phyloP scores from a whole-genome alignment of 192 early-diverging fungal genomes.

The Bifiguratus adelaidae region DNA sequence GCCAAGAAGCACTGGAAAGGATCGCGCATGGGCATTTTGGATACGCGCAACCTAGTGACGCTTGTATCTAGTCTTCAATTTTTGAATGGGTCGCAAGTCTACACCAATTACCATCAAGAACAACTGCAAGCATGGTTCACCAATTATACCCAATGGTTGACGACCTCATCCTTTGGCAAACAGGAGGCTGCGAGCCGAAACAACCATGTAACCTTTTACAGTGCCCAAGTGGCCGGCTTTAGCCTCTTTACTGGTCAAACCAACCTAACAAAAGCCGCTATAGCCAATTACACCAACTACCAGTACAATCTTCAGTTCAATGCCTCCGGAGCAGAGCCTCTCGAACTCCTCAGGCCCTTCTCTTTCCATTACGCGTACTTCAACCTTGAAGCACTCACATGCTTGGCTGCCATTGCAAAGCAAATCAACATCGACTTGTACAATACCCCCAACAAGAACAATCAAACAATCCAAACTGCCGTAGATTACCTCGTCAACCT shows the following conservation, averaged over 20 bases:
- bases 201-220: constrained; percentile 7
- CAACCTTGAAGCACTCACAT: not conserved
- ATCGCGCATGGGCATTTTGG: not conserved
- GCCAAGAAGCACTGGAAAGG: not conserved
- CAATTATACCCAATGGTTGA: constrained; percentile 3
- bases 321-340: not conserved
- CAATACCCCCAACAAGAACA: not conserved
- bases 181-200: not conserved
- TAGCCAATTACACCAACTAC: not conserved
- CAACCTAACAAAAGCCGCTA: not conserved
- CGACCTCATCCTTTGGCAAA: constrained; percentile 1
- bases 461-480: not conserved
- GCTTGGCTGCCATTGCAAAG: not conserved
- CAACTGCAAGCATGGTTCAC: not conserved
- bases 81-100: not conserved
- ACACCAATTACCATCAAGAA: not conserved
- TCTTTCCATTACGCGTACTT: constrained; percentile 5
- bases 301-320: not conserved
- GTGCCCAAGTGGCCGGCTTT: constrained; percentile 2
- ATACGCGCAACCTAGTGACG: constrained; percentile 1
- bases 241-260: not conserved
- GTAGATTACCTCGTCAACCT: not conserved
- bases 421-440: not conserved
- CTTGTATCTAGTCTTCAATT: not conserved
- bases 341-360: not conserved